Evolutionary conservation across 805 yeast genomes (phyloP), one percentile per base, ranked within the genome.

Genomic region (Kodamaea jinghongensis): DNA sequence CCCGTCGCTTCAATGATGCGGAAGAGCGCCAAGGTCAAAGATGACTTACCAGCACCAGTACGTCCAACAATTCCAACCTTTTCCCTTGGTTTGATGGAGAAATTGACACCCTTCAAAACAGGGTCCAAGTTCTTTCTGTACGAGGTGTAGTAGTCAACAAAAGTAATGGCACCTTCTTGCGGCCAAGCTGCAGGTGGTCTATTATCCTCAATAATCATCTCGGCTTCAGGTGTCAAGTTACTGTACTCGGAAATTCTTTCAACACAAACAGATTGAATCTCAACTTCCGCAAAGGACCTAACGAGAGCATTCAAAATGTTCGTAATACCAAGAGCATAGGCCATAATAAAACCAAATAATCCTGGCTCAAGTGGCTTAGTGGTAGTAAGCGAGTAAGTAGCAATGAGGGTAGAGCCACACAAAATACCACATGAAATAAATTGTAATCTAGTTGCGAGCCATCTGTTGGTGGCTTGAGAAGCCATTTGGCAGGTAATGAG

Each of bases 61-160:
- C 98, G 77, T 17, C 98, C 98, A 41, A 91, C 97, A 61, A 90
- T 89, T 46, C 98, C 98, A 55, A 90, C 72, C 61, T 91, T 91
- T 58, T 91, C 97, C 42, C 76, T 69, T 1, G 90, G 78, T 34
- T 78, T 72, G 51, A 91, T 78, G 9, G 74, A 64, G 16, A 91
- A 55, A 42, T 67, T 72, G 51, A 91, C 76, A 42, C 81, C 68
- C 51, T 81, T 84, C 62, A 91, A 70, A 3, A 87, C 93, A 13
- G 85, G 73, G 36, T 86, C 96, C 47, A 91, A 71, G 43, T 83
- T 89, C 10, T 81, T 78, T 60, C 96, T 79, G 57, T 91, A 91
- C 43, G 86, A 75, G 4, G 96, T 81, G n/a, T 88, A 78, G 59
- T 88, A 91, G 50, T 86, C 58, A 25, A 76, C 72, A 56, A 89